Base-by-base conservation (phyloP, 495 filamentous ascomycete species). In the Massariosphaeria phaeospora region DNA sequence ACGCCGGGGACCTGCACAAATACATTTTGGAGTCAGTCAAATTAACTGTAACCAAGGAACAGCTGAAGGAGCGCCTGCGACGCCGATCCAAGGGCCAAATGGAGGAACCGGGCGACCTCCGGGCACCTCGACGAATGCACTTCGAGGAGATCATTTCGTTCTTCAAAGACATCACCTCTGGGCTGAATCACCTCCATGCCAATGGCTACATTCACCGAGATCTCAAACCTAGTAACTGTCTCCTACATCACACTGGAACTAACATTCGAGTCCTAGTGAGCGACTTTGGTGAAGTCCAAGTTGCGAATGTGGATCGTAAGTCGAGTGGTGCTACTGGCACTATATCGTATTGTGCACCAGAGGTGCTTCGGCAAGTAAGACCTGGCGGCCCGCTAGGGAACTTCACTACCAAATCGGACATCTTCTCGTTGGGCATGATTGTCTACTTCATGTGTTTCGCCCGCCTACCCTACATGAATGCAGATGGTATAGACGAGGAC, bases 351-450 rank as follows among this genome's bases (percentile, higher is more conserved):
- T 97, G 94, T 69, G 94, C 93, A 0, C 93, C 93, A 2, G 93
- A 98, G 65, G 93, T 98, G 15, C 71, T 98, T 27, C 81, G 77
- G 35, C 82, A 76, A 52, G 81, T 88, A 39, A 67, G 74, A 34
- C 74, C 81, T 0, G 77, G 70, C 49, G 93, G 93, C 11, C 76
- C 76, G 10, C 86, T 86, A 59, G 90, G 86, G 3, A 94, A 97
- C 62, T 98, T 98, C 62, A 94, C 88, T 0, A 86, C 85, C 45
- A 98, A 96, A 63, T 96, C 90, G 0, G 93, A 98, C 66, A 86
- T 98, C 10, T 98, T 98, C 70, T 95, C 90, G 2, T 69, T 98
- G 0, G 93, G 93, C 29, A 95, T 98, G 93, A 96, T 97, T 38
- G 79, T 98, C 3, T 94, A 97, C 69, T 97, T 97, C 60, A 82